Conservation (phyloP, 257 asterid genomes). For the Gardenia jasminoides region DNA sequence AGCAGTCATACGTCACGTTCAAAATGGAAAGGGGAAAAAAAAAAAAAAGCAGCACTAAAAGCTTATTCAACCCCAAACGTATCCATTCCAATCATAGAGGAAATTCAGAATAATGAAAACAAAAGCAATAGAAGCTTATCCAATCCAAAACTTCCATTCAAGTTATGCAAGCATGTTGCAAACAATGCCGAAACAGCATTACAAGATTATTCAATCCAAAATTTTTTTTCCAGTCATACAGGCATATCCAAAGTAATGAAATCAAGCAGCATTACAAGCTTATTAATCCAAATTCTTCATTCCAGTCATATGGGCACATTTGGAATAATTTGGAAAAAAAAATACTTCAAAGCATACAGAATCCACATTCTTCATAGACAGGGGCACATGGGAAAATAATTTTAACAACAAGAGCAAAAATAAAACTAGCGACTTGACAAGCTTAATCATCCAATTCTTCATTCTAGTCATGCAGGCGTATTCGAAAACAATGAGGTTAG, state of each 20-base stretch:
- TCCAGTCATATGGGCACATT: background rate
- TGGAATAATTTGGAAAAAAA: background rate
- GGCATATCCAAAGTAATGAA: background rate
- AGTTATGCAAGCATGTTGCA: background rate
- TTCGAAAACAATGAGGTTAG: background rate
- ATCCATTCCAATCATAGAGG: too few relatives aligned
- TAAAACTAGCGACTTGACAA: background rate
- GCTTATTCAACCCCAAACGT: background rate
- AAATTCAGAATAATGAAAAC: too few relatives aligned
- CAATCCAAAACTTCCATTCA: background rate
- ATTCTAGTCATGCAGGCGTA: background rate
- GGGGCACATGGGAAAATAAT: too few relatives aligned
- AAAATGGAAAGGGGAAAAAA: too few relatives aligned
- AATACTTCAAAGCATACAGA: background rate
- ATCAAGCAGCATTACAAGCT: background rate
- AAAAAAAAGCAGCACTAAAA: background rate
- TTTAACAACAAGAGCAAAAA: too few relatives aligned
- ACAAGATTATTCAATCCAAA: background rate
- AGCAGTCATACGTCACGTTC: too few relatives aligned
- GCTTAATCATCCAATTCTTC: background rate
- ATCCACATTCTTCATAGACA: background rate
- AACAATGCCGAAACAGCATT: background rate
- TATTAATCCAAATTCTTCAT: background rate
- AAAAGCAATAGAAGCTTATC: too few relatives aligned
- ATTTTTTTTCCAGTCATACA: background rate